Percentiles rank a stretch among this genome's conserved stretches.
phyloP scores from a whole-genome alignment of 2,329 filamentous ascomycete genomes.

The Plenodomus biglobosus region DNA sequence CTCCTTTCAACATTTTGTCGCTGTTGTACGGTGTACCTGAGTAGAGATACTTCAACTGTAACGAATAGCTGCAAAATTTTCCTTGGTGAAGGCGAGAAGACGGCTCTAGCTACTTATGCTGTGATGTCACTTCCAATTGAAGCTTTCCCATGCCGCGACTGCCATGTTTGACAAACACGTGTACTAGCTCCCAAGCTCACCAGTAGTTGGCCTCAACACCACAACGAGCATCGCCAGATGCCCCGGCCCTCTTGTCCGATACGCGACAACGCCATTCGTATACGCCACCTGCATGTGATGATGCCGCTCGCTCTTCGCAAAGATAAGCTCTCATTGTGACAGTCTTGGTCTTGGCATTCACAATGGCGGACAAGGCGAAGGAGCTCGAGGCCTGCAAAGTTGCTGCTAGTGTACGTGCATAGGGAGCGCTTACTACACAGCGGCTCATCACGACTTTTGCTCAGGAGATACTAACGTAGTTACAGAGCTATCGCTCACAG shows the following conservation, averaged over 20 bases:
- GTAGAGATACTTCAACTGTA: background rate
- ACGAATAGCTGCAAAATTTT: background rate
- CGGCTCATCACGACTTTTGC: too few species aligned
- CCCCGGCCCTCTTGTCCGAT: constrained; percentile 3
- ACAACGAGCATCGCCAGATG: constrained; percentile 14
- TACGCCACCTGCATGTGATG: constrained; percentile 4
- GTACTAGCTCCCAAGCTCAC: constrained; percentile 14
- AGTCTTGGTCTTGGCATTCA: constrained; percentile 3
- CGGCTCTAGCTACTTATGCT: background rate
- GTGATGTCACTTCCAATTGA: background rate
- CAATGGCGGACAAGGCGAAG: constrained; percentile 31
- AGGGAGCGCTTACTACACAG: constrained; percentile 2
- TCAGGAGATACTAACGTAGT: background rate
- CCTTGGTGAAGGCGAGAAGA: background rate
- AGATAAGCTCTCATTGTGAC: background rate
- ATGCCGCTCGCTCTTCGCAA: background rate
- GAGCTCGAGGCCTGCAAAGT: constrained; percentile 35
- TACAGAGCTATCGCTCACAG: constrained; percentile 41
- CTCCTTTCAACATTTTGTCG: constrained; percentile 2
- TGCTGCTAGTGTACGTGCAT: constrained; percentile 39
- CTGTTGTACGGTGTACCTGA: background rate
- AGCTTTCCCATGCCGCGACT: background rate
- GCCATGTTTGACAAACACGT: constrained; percentile 13
- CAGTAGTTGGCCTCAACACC: constrained; percentile 19
- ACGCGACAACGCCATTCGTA: background rate